Base-by-base conservation (phyloP, 352 stramenopile genomes). In the Pythium diclinum region DNA sequence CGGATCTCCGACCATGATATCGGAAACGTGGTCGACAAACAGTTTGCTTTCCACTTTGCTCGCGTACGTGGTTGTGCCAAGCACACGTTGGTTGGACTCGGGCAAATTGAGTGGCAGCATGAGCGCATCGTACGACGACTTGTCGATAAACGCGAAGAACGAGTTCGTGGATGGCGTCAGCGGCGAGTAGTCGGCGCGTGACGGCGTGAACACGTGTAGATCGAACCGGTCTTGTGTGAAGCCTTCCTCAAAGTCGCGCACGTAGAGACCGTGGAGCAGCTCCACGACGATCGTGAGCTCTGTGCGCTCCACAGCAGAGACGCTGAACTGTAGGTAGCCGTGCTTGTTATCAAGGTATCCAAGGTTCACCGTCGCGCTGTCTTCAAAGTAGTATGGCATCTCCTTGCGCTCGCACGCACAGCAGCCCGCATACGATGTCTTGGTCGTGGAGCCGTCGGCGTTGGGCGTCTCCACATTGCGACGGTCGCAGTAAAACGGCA, bases 271-370 rank as follows among this genome's bases (percentile, higher is more conserved):
- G 64, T 98, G 89, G 16, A 98, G 56, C 30, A 99, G 81, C 74
- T 99, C 96, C 3, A 98, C 71, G 2, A 89, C 83, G 38, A 98
- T 74, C 1, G 92, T 97, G 16, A 99, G 44, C 42, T 98, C 78
- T 0, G 92, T 80, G 33, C 83, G 67, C 38, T 81, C 81, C 6
- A 98, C 60, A 0, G 91, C 88, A 19, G 80, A 69, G 36, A 99
- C 78, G 46, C 80, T 89, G 51, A 98, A 87, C 71, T 98, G 95
- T 13, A 99, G 65, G 38, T 96, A 85, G 0, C 79, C 79, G 75
- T 99, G 96, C 70, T 98, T 99, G 73, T 98, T 95, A 66, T 99
- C 96, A 1, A 88, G 87, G 61, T 88, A 98, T 8, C 95, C 93
- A 47, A 85, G 69, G 34, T 95, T 77, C 19, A 55, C 48, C 1